Base-by-base conservation (phyloP, 2,329 filamentous ascomycete genomes). In the Penicillium corylophilum region DNA sequence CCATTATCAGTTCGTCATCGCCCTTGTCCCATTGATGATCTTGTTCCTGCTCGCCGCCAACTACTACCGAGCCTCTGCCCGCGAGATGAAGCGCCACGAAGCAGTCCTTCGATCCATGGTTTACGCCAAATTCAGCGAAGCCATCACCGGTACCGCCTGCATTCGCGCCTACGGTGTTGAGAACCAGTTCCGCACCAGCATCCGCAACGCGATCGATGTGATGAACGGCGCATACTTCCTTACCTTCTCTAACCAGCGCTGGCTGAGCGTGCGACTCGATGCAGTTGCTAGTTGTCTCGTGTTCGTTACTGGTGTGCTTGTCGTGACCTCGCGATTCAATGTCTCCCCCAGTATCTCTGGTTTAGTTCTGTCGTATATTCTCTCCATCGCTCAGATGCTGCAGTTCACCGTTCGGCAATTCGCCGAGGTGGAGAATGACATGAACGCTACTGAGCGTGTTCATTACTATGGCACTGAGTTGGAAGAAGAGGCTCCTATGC, bases 191-290 rank as follows among this genome's bases (percentile, higher is more conserved):
- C 81, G 87, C 9, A 67, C 69, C 2, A 84, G 87, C 31, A 80
- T 97, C 41, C 82, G 86, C 44, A 74, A 80, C 1, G 79, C 89
- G 0, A 88, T 97, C 56, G 90, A 99, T 68, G 82, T 90, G 57
- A 96, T 97, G 92, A 87, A 97, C 69, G 84, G 87, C 22, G 93
- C 93, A 0, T 97, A 97, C 72, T 99, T 90, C 70, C 80, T 97
- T 31, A 97, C 93, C 0, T 97, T 95, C 68, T 89, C 90, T 4
- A 97, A 96, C 67, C 93, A 97, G 74, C 83, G 94, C 35, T 99
- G 93, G 93, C 79, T 97, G 15, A 90, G 89, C 8, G 77, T 92
- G 2, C 86, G 94, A 4, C 80, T 97, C 2, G 94, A 97, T 68
- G 76, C 86, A 33, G 89, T 97, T 47, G 90, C 91, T 18, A 92